Conservation (phyloP, 1,284 basidiomycete species). For the Butyriboletus appendiculatus region DNA sequence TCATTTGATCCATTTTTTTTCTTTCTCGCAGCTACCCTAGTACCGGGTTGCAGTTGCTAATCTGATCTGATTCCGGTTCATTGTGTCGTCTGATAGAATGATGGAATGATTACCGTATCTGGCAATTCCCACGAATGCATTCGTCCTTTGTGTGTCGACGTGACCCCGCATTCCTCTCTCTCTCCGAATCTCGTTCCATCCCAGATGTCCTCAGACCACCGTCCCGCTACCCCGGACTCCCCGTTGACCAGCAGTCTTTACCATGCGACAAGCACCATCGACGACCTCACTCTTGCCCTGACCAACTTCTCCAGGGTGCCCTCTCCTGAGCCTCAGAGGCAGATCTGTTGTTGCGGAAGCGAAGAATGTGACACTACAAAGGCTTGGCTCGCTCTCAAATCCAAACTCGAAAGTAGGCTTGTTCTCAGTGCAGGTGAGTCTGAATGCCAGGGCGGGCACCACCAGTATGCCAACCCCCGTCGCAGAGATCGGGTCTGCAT, state of each 20-base stretch:
- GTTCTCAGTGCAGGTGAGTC: slow-evolving; percentile 81
- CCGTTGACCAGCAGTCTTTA: slow-evolving; percentile 56
- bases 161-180: slow-evolving; percentile 8
- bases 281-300: slow-evolving; percentile 73
- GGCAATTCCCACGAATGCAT: slow-evolving; percentile 24
- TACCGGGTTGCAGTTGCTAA: slow-evolving; percentile 15
- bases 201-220: slow-evolving; percentile 23
- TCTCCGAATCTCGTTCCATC: neutral
- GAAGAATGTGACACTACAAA: slow-evolving; percentile 63
- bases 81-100: neutral
- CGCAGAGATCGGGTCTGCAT: slow-evolving; percentile 88
- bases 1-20: neutral
- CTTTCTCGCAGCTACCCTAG: slow-evolving; percentile 17
- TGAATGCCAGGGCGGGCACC: neutral
- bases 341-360: slow-evolving; percentile 58
- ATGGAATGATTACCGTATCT: slow-evolving; percentile 11
- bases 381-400: slow-evolving; percentile 67
- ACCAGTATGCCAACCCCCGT: slow-evolving; percentile 6
- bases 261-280: slow-evolving; percentile 66
- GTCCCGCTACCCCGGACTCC: slow-evolving; percentile 54
- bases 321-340: slow-evolving; percentile 60
- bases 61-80: neutral
- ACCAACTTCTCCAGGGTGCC: slow-evolving; percentile 67
- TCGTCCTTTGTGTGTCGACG: neutral
- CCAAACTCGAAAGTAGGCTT: slow-evolving; percentile 72